Percentiles rank a stretch among this genome's conserved stretches.
Evolutionary conservation across 306 rosid species (phyloP).

Genomic region (Fagus crenata): DNA sequence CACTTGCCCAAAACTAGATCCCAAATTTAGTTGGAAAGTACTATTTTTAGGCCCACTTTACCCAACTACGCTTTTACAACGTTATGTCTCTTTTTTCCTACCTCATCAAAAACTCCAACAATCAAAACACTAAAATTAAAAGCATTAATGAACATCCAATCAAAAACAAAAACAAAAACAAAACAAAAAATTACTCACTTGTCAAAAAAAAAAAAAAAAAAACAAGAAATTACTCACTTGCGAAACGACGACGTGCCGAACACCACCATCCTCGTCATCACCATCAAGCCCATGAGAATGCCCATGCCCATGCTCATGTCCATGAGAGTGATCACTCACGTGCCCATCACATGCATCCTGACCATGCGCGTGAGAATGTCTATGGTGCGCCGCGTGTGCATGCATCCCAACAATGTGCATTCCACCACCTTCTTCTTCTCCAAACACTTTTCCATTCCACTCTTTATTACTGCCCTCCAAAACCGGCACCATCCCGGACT

Average conservation of each 20-base stretch:
- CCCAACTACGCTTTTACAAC: too few species aligned
- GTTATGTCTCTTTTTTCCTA: too few species aligned
- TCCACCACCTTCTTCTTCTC: conserved; percentile 87
- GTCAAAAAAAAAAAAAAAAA: too few species aligned
- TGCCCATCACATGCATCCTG: conserved; percentile 61
- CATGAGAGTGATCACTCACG: conserved; percentile 28
- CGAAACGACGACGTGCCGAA: conserved; percentile 84
- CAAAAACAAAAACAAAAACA: neutral
- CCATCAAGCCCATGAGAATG: conserved; percentile 47
- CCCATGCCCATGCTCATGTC: conserved; percentile 28
- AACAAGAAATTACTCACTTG: conserved; percentile 50
- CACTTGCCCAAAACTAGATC: too few species aligned
- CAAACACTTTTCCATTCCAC: conserved; percentile 59
- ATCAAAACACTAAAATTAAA: neutral
- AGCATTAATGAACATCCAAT: conserved; percentile 9
- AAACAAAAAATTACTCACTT: neutral
- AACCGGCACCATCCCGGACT: conserved; percentile 28
- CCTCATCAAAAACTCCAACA: neutral
- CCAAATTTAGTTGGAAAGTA: too few species aligned
- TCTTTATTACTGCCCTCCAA: conserved; percentile 23
- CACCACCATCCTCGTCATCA: conserved; percentile 49
- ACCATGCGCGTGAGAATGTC: conserved; percentile 70
- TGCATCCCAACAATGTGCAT: conserved; percentile 98
- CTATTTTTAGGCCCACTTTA: too few species aligned
- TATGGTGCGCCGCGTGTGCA: conserved; percentile 90